phyloP scores from a whole-genome alignment of 2,329 filamentous ascomycete genomes.

The Colletotrichum chrysophilum region DNA sequence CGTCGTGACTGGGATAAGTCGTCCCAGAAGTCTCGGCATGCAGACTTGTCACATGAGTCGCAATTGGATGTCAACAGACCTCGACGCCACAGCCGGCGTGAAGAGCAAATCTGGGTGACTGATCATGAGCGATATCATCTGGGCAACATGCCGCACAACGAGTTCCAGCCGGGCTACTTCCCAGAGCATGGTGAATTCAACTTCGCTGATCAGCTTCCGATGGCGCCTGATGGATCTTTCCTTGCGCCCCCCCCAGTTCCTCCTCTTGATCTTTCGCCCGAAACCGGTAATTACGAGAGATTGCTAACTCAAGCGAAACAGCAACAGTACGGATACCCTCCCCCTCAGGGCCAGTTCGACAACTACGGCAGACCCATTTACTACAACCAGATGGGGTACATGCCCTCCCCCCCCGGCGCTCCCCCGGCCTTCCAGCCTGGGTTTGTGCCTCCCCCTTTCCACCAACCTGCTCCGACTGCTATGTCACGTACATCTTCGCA shows the following conservation, averaged over 20 bases:
- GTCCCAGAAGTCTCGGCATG: slow-evolving; percentile 42
- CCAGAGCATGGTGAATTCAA: slow-evolving; percentile 20
- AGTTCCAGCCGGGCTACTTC: neutral
- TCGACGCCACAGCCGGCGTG: slow-evolving; percentile 52
- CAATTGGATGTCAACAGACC: slow-evolving; percentile 38
- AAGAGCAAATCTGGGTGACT: slow-evolving; percentile 39
- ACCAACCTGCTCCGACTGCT: slow-evolving; percentile 49
- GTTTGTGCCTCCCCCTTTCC: slow-evolving; percentile 45
- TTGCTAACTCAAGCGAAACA: slow-evolving; percentile 70
- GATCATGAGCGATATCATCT: neutral
- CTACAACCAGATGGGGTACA: slow-evolving; percentile 54
- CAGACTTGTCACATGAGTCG: slow-evolving; percentile 41
- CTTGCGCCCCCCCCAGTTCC: slow-evolving; percentile 25
- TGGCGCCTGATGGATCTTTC: slow-evolving; percentile 13
- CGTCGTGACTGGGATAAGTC: slow-evolving; percentile 54
- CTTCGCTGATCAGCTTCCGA: slow-evolving; percentile 31
- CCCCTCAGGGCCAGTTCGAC: slow-evolving; percentile 45
- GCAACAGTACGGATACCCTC: slow-evolving; percentile 67
- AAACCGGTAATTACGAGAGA: slow-evolving; percentile 73
- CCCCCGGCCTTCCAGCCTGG: slow-evolving; percentile 50
- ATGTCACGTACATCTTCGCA: slow-evolving; percentile 89
- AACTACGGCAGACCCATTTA: slow-evolving; percentile 45
- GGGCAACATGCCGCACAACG: neutral
- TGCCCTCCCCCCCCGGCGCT: slow-evolving; percentile 37
- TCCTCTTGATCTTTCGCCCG: slow-evolving; percentile 68